A percentile compares a stretch with the other conserved stretches of the same genome.
Evolutionary conservation across 345 rosid genomes (phyloP).

Genomic region (Corymbia maculata): DNA sequence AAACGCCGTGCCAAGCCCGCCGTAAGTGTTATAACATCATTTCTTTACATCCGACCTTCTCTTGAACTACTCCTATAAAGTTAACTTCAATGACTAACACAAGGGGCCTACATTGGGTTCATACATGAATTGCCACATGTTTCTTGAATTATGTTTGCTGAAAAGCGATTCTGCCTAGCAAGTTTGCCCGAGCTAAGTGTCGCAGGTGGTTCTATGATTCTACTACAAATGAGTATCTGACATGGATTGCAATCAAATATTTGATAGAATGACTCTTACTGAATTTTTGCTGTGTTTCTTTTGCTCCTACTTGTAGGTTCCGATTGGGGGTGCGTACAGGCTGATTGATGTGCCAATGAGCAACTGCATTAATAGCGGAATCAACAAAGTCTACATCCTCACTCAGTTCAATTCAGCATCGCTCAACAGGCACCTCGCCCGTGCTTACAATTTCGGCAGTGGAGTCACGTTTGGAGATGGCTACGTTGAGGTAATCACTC

Average conservation of each 20-base stretch:
- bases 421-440: conserved; percentile 78
- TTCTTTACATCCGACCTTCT: background rate
- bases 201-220: background rate
- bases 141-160: background rate
- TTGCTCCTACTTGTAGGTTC: conserved; percentile 36
- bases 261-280: background rate
- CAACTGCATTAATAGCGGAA: conserved; percentile 92
- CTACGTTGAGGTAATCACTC: conserved; percentile 49
- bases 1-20: conserved; percentile 96
- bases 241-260: background rate
- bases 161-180: background rate
- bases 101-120: background rate
- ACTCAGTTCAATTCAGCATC: conserved; percentile 92
- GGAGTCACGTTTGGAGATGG: conserved; percentile 84
- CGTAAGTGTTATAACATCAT: conserved; percentile 18
- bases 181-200: background rate
- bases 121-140: background rate
- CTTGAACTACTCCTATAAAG: background rate
- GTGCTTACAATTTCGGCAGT: conserved; percentile 69
- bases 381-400: conserved; percentile 92
- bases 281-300: background rate
- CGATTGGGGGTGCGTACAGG: conserved; percentile 91
- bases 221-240: background rate
- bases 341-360: conserved; percentile 99
- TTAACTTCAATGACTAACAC: background rate